Conservation (phyloP, 345 rosid species). For the Litchi chinensis region DNA sequence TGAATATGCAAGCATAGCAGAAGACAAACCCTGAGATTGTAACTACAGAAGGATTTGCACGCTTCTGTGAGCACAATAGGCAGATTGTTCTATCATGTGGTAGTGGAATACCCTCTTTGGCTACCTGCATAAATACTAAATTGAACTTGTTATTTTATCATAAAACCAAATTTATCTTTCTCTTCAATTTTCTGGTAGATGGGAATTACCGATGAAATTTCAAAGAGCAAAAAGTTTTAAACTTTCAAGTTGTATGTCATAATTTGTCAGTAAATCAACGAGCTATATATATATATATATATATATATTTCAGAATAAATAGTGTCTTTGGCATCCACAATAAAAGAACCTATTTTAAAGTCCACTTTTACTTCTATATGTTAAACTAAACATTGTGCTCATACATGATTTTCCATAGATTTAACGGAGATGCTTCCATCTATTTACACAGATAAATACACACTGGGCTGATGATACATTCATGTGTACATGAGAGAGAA, state of each 20-base stretch:
- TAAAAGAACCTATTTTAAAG: background rate
- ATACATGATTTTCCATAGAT: background rate
- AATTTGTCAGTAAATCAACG: background rate
- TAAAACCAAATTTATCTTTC: background rate
- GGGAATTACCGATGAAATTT: background rate
- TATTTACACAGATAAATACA: background rate
- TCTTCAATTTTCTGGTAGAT: background rate
- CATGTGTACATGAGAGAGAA: background rate
- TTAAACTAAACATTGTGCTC: background rate
- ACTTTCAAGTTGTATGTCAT: background rate
- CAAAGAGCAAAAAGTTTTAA: background rate
- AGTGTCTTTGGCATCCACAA: too few species aligned
- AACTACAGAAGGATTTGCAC: constrained; percentile 94
- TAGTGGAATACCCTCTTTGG: constrained; percentile 84
- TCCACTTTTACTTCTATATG: background rate
- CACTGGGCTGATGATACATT: background rate
- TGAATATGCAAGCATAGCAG: constrained; percentile 94
- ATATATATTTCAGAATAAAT: too few species aligned
- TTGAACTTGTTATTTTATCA: background rate
- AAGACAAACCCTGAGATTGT: constrained; percentile 93
- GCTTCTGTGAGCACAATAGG: constrained; percentile 90
- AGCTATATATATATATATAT: too few species aligned
- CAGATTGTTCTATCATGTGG: constrained; percentile 76
- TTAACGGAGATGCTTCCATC: background rate
- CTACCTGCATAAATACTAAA: constrained; percentile 49